phyloP scores from a whole-genome alignment of 2,329 filamentous ascomycete genomes.

The Aspergillus sp. region DNA sequence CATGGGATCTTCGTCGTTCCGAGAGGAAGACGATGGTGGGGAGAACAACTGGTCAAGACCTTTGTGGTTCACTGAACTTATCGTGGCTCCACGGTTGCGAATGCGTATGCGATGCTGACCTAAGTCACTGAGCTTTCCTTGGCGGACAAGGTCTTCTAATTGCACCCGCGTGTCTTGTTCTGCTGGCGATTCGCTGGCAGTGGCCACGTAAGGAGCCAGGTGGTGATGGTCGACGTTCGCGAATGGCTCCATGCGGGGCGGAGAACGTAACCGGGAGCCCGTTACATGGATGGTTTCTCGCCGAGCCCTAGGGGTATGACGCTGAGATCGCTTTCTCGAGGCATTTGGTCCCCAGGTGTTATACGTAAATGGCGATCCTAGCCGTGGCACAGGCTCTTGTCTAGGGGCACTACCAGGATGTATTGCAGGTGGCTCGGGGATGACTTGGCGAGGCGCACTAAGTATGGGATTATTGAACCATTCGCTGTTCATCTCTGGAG shows the following conservation, averaged over 20 bases:
- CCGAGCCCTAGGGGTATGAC: conserved; percentile 36
- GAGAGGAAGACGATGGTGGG: conserved; percentile 45
- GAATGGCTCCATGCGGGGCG: conserved; percentile 58
- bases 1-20: conserved; percentile 26
- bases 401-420: conserved; percentile 20
- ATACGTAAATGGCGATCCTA: conserved; percentile 54
- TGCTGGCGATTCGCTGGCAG: conserved; percentile 44
- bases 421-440: conserved; percentile 14
- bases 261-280: conserved; percentile 50
- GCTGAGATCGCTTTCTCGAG: conserved; percentile 35
- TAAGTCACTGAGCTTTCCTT: conserved; percentile 46
- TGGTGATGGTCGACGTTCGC: conserved; percentile 50
- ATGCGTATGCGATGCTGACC: conserved; percentile 61
- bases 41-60: conserved; percentile 59
- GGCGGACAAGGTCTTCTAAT: conserved; percentile 50
- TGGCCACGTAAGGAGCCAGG: conserved; percentile 42
- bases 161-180: conserved; percentile 61
- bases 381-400: conserved; percentile 40
- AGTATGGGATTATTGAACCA: conserved; percentile 42
- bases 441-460: conserved; percentile 7
- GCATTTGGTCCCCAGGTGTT: conserved; percentile 51
- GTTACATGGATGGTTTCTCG: conserved; percentile 50
- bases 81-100: conserved; percentile 63
- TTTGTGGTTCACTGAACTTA: conserved; percentile 57
- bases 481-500: conserved; percentile 28